Evolutionary conservation across 495 filamentous ascomycete species (phyloP), one percentile per base, ranked within the genome.

Genomic region (Lasiosphaeria ovina): DNA sequence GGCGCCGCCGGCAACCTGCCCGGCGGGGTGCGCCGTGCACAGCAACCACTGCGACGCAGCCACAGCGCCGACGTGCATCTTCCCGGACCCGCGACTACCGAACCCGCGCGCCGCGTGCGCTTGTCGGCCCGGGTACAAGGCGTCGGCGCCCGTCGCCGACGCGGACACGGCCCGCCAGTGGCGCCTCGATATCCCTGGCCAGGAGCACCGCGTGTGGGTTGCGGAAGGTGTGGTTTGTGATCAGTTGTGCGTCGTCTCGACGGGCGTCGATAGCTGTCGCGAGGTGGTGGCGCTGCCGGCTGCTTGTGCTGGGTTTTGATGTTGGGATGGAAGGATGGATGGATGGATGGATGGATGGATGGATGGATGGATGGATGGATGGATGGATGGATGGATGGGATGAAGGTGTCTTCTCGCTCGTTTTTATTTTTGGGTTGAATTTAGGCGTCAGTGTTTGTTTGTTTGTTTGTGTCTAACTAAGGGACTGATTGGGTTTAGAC

Each of bases 121-220:
- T 3, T 51, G 48, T 32, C 48, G 48, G 10, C 48, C 48, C 10
- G 48, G 48, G 16, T 51, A 51, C 48, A 51, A 51, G 48, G 48
- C 48, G 3, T 24, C 24, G 24, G 10, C n/a, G 9, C 16, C 9
- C 5, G n/a, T 16, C 16, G 48, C 48, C 24, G 48, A 51, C 14
- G 17, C 14, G 3, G 48, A 51, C 24, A 51, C 48, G 3, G 31
- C 48, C 12, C n/a, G 31, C 14, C 48, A 51, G 24, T 51, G 48
- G 48, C n/a, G 48, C 2, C 48, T 51, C 14, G 14, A 12, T 0
- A 51, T 51, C 11, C 48, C 48, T 0, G 48, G 48, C n/a, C 48
- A 51, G 48, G 48, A 51, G 31, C 48, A 51, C 24, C 48, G 48
- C 31, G 48, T 51, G 48, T 51, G 48, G 48, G 48, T 51, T 32